These are phyloP conservation scores for Lentinula lateritia DNA, from an alignment of 768 basidiomycete species.

Conservation along the genomic window DNA sequence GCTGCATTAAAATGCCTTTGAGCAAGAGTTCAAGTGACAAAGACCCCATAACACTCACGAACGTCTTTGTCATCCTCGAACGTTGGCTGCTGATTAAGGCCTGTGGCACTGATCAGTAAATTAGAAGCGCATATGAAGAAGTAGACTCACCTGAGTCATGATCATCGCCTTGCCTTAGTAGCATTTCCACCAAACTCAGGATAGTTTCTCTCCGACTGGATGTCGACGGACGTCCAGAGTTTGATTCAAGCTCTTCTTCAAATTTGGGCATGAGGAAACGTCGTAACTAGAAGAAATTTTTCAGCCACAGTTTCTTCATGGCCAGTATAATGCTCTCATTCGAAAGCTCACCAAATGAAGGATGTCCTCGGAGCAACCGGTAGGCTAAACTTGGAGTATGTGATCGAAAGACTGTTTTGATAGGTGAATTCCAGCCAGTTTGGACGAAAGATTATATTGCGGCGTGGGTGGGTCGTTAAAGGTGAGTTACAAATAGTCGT, in stretches of 20 bases:
- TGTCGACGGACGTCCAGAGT: background rate
- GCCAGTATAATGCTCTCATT: background rate
- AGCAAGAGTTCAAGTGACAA: background rate
- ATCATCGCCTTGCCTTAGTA: constrained; percentile 32
- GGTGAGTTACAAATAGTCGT: background rate
- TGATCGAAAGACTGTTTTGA: background rate
- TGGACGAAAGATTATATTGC: background rate
- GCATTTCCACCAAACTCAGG: constrained; percentile 45
- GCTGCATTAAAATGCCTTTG: constrained; percentile 27
- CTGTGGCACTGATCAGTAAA: background rate
- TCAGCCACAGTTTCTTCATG: too few species aligned
- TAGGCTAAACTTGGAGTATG: background rate
- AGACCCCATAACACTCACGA: constrained; percentile 39
- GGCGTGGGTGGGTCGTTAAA: background rate
- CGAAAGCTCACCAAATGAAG: background rate
- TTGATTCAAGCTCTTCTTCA: background rate
- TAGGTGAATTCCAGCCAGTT: background rate
- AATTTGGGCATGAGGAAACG: background rate
- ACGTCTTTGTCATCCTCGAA: constrained; percentile 63
- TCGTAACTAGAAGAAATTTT: too few species aligned
- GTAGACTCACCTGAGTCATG: constrained; percentile 23
- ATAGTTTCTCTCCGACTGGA: constrained; percentile 37
- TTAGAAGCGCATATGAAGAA: background rate
- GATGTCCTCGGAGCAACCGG: background rate
- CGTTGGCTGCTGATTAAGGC: constrained; percentile 32